Conservation (phyloP, 495 filamentous ascomycete genomes). For the Neurospora tetrasperma region DNA sequence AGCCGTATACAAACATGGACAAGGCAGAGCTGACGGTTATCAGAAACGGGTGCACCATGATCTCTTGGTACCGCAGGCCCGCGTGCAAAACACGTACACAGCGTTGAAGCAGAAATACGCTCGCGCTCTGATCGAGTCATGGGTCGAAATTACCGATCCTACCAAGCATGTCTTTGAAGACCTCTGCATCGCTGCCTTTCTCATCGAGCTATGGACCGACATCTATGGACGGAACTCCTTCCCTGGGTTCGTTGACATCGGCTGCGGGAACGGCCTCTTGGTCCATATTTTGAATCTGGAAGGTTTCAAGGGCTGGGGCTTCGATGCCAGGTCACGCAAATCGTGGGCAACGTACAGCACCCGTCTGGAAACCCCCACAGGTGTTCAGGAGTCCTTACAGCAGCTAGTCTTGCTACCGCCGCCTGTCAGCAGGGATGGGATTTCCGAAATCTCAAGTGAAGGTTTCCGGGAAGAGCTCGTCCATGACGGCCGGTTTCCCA, state of each 20-base stretch:
- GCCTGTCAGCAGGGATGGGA: slow-evolving; percentile 24
- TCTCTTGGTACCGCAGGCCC: slow-evolving; percentile 58
- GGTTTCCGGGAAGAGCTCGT: slow-evolving; percentile 27
- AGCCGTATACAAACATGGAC: slow-evolving; percentile 67
- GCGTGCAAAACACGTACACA: slow-evolving; percentile 70
- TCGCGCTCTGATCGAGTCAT: slow-evolving; percentile 48
- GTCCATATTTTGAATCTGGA: slow-evolving; percentile 74
- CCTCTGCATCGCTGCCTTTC: slow-evolving; percentile 80
- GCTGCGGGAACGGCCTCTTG: slow-evolving; percentile 91
- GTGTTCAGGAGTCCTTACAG: slow-evolving; percentile 37
- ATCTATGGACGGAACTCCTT: slow-evolving; percentile 63
- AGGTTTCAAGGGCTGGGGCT: slow-evolving; percentile 80
- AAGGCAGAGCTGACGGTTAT: slow-evolving; percentile 51
- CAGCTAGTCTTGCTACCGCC: slow-evolving; percentile 68
- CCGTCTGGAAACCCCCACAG: slow-evolving; percentile 24
- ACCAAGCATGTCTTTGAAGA: slow-evolving; percentile 93
- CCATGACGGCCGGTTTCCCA: slow-evolving; percentile 63
- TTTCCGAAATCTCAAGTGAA: slow-evolving; percentile 9
- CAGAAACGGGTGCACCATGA: slow-evolving; percentile 70
- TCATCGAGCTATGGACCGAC: slow-evolving; percentile 82
- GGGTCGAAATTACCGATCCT: slow-evolving; percentile 82
- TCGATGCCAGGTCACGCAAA: slow-evolving; percentile 75
- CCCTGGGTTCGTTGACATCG: slow-evolving; percentile 90
- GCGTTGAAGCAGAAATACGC: slow-evolving; percentile 73
- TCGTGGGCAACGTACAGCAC: slow-evolving; percentile 67